Evolutionary conservation across 805 yeast genomes (phyloP).

Genomic region (Yarrowia yakushimensis): DNA sequence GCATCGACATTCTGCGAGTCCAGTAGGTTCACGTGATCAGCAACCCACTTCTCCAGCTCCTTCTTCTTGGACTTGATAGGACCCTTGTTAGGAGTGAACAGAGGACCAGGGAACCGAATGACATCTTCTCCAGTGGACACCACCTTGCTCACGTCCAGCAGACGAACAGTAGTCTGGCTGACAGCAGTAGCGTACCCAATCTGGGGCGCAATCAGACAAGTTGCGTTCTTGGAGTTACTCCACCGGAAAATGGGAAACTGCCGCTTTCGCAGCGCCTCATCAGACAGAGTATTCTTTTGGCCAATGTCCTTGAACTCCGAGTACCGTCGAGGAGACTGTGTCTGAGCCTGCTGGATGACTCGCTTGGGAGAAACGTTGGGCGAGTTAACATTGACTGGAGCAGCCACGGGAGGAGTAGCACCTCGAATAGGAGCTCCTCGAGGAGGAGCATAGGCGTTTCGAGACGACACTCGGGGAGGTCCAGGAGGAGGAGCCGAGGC

Average conservation of each 20-base stretch:
- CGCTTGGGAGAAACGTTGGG: slow-evolving; percentile 22
- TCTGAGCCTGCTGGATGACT: neutral
- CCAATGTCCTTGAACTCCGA: slow-evolving; percentile 22
- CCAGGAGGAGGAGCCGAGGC: slow-evolving; percentile 19
- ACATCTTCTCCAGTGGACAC: slow-evolving; percentile 35
- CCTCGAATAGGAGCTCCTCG: slow-evolving; percentile 14
- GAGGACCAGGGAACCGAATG: slow-evolving; percentile 63
- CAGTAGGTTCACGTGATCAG: slow-evolving; percentile 37
- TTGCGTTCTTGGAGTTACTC: slow-evolving; percentile 48
- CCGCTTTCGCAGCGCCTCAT: slow-evolving; percentile 49
- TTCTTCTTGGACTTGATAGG: slow-evolving; percentile 53
- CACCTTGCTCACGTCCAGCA: slow-evolving; percentile 35
- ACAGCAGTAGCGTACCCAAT: slow-evolving; percentile 39
- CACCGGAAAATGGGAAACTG: slow-evolving; percentile 79
- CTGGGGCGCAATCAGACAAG: slow-evolving; percentile 45
- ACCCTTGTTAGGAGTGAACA: slow-evolving; percentile 41
- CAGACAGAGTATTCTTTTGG: neutral
- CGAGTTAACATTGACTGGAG: neutral
- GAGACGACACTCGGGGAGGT: slow-evolving; percentile 8
- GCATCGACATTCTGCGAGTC: slow-evolving; percentile 30
- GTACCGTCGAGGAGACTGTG: slow-evolving; percentile 7
- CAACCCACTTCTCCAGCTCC: slow-evolving; percentile 69
- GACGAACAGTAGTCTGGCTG: slow-evolving; percentile 34
- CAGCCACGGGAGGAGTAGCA: slow-evolving; percentile 4
- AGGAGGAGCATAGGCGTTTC: slow-evolving; percentile 24